A percentile compares a stretch with the other conserved stretches of the same genome.
Conservation (phyloP, 306 rosid species). For the Prunus davidiana region DNA sequence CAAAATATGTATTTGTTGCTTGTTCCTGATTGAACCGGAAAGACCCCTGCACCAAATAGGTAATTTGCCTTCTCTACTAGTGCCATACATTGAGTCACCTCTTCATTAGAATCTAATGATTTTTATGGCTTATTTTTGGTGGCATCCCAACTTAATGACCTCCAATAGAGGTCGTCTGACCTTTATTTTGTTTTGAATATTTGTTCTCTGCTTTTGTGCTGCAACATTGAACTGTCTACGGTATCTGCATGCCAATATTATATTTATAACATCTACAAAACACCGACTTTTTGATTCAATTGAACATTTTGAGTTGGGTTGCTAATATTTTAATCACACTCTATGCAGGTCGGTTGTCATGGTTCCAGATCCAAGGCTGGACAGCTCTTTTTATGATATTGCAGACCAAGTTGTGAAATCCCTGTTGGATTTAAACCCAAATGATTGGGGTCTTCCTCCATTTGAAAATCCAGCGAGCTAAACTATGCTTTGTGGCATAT, state of each 20-base stretch:
- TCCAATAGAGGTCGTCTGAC: not conserved
- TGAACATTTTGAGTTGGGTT: slow-evolving; percentile 4
- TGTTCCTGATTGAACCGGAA: not conserved
- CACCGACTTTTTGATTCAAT: not conserved
- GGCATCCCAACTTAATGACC: not conserved
- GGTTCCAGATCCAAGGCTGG: slow-evolving; percentile 94
- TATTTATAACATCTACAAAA: not conserved
- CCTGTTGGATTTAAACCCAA: slow-evolving; percentile 75
- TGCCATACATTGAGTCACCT: not conserved
- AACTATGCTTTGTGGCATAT: slow-evolving; percentile 1
- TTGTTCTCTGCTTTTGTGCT: not conserved
- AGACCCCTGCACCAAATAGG: not conserved
- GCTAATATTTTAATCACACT: slow-evolving; percentile 12
- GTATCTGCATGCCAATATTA: not conserved
- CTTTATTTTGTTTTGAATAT: not conserved
- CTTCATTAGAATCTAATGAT: not conserved
- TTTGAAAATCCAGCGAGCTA: slow-evolving; percentile 56
- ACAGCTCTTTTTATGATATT: slow-evolving; percentile 51
- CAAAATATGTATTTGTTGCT: not conserved
- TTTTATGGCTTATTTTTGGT: not conserved
- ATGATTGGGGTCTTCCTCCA: slow-evolving; percentile 84
- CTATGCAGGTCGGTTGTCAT: slow-evolving; percentile 66
- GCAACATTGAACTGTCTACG: not conserved
- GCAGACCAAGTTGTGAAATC: slow-evolving; percentile 83
- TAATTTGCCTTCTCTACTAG: not conserved